Percentiles rank a stretch among this genome's conserved stretches.
These are phyloP conservation scores for Colletotrichum sp. DNA, from an alignment of 2,329 filamentous ascomycete genomes.

Conservation along the genomic window DNA sequence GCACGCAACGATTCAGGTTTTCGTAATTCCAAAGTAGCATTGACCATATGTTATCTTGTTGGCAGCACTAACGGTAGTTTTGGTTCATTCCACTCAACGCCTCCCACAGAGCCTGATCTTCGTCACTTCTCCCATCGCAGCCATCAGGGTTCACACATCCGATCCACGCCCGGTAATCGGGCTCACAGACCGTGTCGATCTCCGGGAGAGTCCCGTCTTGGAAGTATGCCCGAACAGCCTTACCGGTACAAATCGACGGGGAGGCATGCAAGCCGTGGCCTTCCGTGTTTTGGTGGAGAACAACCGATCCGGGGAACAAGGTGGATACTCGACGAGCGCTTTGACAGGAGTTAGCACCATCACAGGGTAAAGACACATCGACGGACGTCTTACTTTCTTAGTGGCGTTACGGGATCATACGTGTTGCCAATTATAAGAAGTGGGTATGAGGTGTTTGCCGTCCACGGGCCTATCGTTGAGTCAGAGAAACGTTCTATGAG, in stretches of 20 bases:
- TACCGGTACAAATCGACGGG: background rate
- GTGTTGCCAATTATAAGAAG: constrained; percentile 35
- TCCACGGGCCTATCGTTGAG: background rate
- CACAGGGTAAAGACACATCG: background rate
- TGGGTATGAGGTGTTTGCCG: constrained; percentile 30
- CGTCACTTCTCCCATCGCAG: background rate
- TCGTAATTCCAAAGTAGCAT: background rate
- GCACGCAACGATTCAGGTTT: background rate
- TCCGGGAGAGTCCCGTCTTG: background rate
- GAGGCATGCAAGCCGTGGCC: background rate
- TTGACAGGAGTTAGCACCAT: background rate
- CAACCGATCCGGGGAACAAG: background rate
- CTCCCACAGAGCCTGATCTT: background rate
- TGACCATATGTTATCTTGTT: background rate
- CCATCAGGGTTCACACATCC: background rate
- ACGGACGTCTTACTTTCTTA: background rate
- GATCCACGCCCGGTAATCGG: background rate
- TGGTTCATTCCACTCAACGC: background rate
- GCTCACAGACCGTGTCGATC: background rate
- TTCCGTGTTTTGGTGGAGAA: background rate
- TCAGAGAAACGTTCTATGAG: background rate
- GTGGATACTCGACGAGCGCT: background rate
- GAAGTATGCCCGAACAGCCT: background rate
- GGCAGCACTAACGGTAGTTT: background rate
- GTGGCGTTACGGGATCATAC: constrained; percentile 26